phyloP scores from a whole-genome alignment of 306 rosid genomes.

The Rubus idaeus region DNA sequence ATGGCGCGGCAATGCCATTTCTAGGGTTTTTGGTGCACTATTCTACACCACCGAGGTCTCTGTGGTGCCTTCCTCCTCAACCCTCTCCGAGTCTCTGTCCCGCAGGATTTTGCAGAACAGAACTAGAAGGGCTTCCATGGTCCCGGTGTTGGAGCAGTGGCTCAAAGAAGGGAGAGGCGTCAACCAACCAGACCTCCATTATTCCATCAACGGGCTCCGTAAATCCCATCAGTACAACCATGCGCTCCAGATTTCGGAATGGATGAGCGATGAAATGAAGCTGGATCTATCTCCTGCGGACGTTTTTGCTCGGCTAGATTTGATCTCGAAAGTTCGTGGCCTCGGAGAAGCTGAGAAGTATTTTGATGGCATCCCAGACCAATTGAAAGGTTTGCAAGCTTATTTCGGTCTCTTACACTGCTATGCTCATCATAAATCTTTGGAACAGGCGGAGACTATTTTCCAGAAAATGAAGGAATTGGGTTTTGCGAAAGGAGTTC shows the following conservation, averaged over 20 bases:
- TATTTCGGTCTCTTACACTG: slow-evolving; percentile 60
- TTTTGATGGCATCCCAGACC: slow-evolving; percentile 37
- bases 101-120: slow-evolving; percentile 29
- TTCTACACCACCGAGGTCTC: slow-evolving; percentile 23
- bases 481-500: slow-evolving; percentile 22
- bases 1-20: slow-evolving; percentile 40
- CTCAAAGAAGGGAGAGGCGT: slow-evolving; percentile 42
- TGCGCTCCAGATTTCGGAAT: slow-evolving; percentile 60
- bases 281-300: neutral
- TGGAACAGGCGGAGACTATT: slow-evolving; percentile 54
- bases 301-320: slow-evolving; percentile 11
- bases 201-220: slow-evolving; percentile 41
- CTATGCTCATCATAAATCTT: slow-evolving; percentile 47
- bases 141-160: slow-evolving; percentile 57
- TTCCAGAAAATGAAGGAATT: slow-evolving; percentile 49
- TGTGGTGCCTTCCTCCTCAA: neutral
- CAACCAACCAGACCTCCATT: slow-evolving; percentile 28
- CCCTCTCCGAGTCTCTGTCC: slow-evolving; percentile 30
- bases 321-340: slow-evolving; percentile 63
- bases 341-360: slow-evolving; percentile 57
- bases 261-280: slow-evolving; percentile 11
- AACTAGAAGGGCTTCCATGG: slow-evolving; percentile 39
- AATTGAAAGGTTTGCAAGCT: slow-evolving; percentile 26
- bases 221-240: slow-evolving; percentile 48
- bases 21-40: slow-evolving; percentile 19